phyloP scores from a whole-genome alignment of 441 rosid genomes.

The Populus hybrid region DNA sequence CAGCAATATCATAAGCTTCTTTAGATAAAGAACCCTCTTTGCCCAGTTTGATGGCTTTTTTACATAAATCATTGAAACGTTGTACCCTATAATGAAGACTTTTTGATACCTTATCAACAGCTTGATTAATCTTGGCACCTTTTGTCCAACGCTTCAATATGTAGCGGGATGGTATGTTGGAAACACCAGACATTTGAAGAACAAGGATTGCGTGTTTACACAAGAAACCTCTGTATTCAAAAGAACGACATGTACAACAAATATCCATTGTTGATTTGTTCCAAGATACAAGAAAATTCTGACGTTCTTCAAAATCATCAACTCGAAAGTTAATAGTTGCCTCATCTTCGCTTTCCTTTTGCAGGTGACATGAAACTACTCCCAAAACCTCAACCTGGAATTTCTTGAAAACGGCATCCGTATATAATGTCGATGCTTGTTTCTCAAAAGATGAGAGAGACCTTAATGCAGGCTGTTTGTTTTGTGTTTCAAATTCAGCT shows the following conservation, averaged over 20 bases:
- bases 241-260: conserved; percentile 52
- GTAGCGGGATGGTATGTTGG: conserved; percentile 48
- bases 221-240: conserved; percentile 58
- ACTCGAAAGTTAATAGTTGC: conserved; percentile 31
- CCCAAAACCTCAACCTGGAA: conserved; percentile 63
- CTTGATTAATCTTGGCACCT: conserved; percentile 36
- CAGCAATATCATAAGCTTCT: conserved; percentile 49
- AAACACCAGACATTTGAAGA: conserved; percentile 53
- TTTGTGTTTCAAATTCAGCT: conserved; percentile 39
- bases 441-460: conserved; percentile 52
- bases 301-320: conserved; percentile 48
- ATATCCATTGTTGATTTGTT: conserved; percentile 38
- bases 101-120: conserved; percentile 14
- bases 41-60: conserved; percentile 49
- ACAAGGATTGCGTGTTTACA: conserved; percentile 69
- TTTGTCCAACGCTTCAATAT: conserved; percentile 62
- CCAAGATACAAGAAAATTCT: conserved; percentile 40
- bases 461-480: conserved; percentile 37
- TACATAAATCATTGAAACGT: conserved; percentile 62
- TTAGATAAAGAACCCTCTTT: conserved; percentile 54
- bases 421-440: conserved; percentile 49
- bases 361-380: conserved; percentile 53
- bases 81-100: conserved; percentile 30
- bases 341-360: conserved; percentile 41
- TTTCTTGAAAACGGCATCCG: conserved; percentile 53